Percentiles rank a stretch among this genome's conserved stretches.
phyloP scores from a whole-genome alignment of 2,329 filamentous ascomycete species.

The Verticillium longisporum region DNA sequence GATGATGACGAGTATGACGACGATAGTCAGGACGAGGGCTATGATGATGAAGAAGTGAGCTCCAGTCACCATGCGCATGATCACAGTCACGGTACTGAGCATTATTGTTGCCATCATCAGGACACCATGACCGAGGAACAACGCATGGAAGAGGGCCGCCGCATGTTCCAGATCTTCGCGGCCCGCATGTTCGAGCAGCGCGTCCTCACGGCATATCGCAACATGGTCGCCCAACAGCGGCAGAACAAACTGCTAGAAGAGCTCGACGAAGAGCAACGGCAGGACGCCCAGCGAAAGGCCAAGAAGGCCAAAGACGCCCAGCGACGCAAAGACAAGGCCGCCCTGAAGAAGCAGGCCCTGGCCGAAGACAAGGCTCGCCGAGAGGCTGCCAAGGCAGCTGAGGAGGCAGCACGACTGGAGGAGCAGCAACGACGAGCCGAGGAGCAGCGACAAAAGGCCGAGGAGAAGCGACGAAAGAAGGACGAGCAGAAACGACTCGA shows the following conservation, averaged over 20 bases:
- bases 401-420: slow-evolving; percentile 70
- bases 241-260: slow-evolving; percentile 89
- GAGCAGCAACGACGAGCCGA: slow-evolving; percentile 73
- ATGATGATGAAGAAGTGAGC: slow-evolving; percentile 49
- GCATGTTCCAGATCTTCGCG: slow-evolving; percentile 99
- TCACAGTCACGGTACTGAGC: slow-evolving; percentile 27
- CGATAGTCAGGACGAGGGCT: slow-evolving; percentile 49
- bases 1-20: slow-evolving; percentile 47
- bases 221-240: slow-evolving; percentile 90
- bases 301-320: slow-evolving; percentile 93
- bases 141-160: slow-evolving; percentile 94
- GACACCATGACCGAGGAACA: slow-evolving; percentile 97
- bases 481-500: slow-evolving; percentile 86
- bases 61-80: slow-evolving; percentile 13
- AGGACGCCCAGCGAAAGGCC: slow-evolving; percentile 72
- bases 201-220: slow-evolving; percentile 92
- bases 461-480: slow-evolving; percentile 86
- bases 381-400: slow-evolving; percentile 83
- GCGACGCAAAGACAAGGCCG: slow-evolving; percentile 91
- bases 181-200: slow-evolving; percentile 98
- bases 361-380: slow-evolving; percentile 87
- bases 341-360: slow-evolving; percentile 77
- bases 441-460: slow-evolving; percentile 73
- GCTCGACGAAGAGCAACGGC: slow-evolving; percentile 74
- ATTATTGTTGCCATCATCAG: slow-evolving; percentile 46